Percentiles rank a stretch among this genome's conserved stretches.
Evolutionary conservation across 2,329 filamentous ascomycete species (phyloP).

Genomic region (Lecanicillium sp.): DNA sequence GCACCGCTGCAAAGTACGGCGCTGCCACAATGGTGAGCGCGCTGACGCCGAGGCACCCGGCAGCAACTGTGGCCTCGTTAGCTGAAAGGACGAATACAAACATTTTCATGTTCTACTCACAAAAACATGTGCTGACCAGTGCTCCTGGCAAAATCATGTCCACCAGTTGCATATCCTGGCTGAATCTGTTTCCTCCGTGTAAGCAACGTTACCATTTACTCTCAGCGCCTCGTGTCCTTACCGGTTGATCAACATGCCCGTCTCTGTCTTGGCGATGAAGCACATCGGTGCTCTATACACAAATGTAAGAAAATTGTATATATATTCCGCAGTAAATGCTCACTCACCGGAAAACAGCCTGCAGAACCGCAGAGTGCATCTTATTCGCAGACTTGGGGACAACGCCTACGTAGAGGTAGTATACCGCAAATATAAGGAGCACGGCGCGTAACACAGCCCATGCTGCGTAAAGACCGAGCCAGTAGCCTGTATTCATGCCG

Average conservation of each 20-base stretch:
- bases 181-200: too few species aligned
- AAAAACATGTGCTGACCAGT: constrained; percentile 3
- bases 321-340: not conserved
- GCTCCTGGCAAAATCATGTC: constrained; percentile 8
- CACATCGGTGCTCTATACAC: constrained; percentile 8
- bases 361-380: constrained; percentile 5
- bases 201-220: not conserved
- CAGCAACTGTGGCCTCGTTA: too few species aligned
- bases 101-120: too few species aligned
- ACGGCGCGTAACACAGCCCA: constrained; percentile 1
- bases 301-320: not conserved
- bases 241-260: constrained; percentile 8
- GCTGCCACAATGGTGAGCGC: constrained; percentile 6
- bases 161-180: constrained; percentile 9
- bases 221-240: not conserved
- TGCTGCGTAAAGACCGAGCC: constrained; percentile 5
- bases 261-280: constrained; percentile 5
- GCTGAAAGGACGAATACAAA: too few species aligned
- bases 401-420: constrained; percentile 5
- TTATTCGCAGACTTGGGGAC: constrained; percentile 5
- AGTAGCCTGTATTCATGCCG: constrained; percentile 4
- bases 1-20: constrained; percentile 6
- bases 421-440: constrained; percentile 1
- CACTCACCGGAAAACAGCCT: constrained; percentile 2
- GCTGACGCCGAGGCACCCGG: constrained; percentile 1